Evolutionary conservation across 331 rosid species (phyloP), one percentile per base, ranked within the genome.

Genomic region (Spiraea crenata): DNA sequence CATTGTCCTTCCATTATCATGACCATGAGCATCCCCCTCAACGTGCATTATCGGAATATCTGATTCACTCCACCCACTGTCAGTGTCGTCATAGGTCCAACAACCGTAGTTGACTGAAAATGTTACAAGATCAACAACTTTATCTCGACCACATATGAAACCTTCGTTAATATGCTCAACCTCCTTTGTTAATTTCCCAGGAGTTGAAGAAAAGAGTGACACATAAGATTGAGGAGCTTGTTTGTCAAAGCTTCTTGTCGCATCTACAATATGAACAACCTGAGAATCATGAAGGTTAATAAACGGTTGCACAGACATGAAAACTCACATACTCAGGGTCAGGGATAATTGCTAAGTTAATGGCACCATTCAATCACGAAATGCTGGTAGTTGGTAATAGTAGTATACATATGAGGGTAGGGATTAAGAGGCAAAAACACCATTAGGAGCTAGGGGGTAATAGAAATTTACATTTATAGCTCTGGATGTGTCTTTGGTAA

Each of bases 191-290:
- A 93, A 83, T 76, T 93, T 91, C 76, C 97, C 99, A 60, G 97
- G 97, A 64, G 99, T 91, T 16, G 60, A 76, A 74, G 99, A 93
- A 81, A 84, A 93, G 39, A 93, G 77, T 61, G 96, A 93, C 51
- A 91, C 79, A 70, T 80, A 89, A 19, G 97, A 89, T 41, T 25
- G 75, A 74, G 84, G 85, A 74, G 73, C 79, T 38, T 74, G 79
- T 55, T 77, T 76, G 74, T 72, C 81, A 71, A 66, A 62, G 55
- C 61, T 80, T 73, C 61, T 76, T 1, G 91, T 86, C 72, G 95
- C 65, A 60, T 93, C 97, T 70, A 93, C 96, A 60, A 93, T 88
- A 77, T 93, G 99, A 39, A 93, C 99, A 76, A 89, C 97, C 99
- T 93, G 84, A 72, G 73, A 78, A 76, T 45, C 60, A 71, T 20